Evolutionary conservation across 345 rosid species (phyloP).

Genomic region (Salix suchowensis): DNA sequence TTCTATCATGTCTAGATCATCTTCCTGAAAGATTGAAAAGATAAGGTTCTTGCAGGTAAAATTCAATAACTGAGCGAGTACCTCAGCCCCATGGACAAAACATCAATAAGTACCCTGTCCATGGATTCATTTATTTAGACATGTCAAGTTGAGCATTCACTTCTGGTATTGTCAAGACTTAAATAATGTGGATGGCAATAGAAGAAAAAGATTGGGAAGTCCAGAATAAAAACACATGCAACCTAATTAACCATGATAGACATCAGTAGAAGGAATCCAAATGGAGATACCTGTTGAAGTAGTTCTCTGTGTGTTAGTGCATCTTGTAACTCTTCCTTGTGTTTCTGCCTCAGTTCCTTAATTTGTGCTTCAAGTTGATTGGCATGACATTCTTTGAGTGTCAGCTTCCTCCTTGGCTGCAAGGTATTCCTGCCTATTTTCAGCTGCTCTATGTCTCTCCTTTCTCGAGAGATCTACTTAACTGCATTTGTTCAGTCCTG

Average conservation of each 20-base stretch:
- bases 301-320: conserved; percentile 67
- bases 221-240: background rate
- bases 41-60: background rate
- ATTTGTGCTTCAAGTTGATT: conserved; percentile 83
- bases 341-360: conserved; percentile 68
- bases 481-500: conserved; percentile 91
- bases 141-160: conserved; percentile 1
- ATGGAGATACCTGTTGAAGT: conserved; percentile 66
- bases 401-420: conserved; percentile 98
- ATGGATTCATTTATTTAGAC: background rate
- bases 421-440: conserved; percentile 91
- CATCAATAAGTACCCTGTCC: background rate
- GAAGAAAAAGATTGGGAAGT: background rate
- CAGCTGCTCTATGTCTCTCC: conserved; percentile 98
- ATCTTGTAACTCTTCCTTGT: conserved; percentile 91
- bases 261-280: background rate
- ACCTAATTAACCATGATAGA: background rate
- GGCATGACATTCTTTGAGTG: conserved; percentile 82
- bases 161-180: background rate
- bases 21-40: background rate
- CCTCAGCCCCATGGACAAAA: background rate
- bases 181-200: background rate
- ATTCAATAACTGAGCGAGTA: background rate
- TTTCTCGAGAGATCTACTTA: conserved; percentile 91
- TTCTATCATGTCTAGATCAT: background rate